Conservation (phyloP, 768 basidiomycete species). For the Calocera viscosa region DNA sequence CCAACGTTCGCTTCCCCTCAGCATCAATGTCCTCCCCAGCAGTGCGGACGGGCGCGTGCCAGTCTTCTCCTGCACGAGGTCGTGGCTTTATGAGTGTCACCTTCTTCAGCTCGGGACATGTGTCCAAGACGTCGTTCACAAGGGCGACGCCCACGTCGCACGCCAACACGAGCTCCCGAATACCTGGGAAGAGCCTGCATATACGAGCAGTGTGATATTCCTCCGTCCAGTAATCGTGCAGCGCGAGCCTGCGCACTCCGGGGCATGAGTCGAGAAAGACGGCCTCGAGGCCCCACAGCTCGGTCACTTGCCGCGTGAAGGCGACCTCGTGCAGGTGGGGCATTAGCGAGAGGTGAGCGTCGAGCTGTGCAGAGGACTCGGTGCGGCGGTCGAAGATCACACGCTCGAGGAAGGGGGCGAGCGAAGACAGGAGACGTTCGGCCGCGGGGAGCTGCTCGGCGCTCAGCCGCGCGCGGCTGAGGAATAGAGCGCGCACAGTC, state of each 20-base stretch:
- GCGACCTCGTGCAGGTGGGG: neutral
- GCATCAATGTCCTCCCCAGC: too few relatives aligned
- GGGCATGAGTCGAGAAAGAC: neutral
- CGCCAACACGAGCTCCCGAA: neutral
- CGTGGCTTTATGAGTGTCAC: neutral
- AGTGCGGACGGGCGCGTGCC: neutral
- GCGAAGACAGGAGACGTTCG: neutral
- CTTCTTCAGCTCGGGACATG: neutral
- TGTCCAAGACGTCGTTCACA: neutral
- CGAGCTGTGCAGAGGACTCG: neutral
- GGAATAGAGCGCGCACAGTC: neutral
- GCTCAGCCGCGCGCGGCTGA: neutral
- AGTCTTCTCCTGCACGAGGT: neutral
- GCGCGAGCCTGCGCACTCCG: neutral
- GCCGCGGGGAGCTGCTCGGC: neutral
- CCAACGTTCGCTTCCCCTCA: neutral
- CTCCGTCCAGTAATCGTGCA: neutral
- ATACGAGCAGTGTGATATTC: neutral
- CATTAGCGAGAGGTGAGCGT: neutral
- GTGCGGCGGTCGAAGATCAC: neutral
- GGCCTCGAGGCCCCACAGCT: neutral
- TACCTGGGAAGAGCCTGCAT: neutral
- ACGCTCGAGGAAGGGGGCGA: neutral
- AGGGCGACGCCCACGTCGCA: neutral
- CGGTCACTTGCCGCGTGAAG: neutral